These are phyloP conservation scores for Pterulicium gracile DNA, from an alignment of 1,284 basidiomycete genomes.

Conservation along the genomic window DNA sequence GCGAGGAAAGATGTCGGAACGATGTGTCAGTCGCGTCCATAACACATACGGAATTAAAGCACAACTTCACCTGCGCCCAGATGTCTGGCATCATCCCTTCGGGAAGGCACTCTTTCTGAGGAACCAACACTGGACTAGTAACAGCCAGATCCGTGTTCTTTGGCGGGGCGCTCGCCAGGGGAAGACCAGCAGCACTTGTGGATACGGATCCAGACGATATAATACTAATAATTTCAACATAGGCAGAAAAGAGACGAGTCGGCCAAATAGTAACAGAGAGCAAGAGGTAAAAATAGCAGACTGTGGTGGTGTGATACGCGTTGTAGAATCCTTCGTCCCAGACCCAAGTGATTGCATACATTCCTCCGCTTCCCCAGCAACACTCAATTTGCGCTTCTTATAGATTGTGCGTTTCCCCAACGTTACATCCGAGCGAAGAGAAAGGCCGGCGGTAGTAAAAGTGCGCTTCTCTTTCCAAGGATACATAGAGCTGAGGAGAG, in stretches of 20 bases:
- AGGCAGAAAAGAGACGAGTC: neutral
- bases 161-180: too few species aligned
- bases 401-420: neutral
- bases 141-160: too few species aligned
- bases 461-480: too few species aligned
- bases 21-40: constrained; percentile 1
- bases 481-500: neutral
- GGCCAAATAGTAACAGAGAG: neutral
- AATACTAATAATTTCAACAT: neutral
- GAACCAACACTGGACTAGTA: too few species aligned
- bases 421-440: neutral
- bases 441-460: too few species aligned
- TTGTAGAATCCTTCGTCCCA: neutral
- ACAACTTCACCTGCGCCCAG: constrained; percentile 1
- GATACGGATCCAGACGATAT: too few species aligned
- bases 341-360: neutral
- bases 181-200: too few species aligned
- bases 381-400: neutral
- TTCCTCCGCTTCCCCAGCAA: neutral
- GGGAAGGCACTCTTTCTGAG: neutral
- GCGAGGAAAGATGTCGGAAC: neutral
- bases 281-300: neutral
- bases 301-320: neutral
- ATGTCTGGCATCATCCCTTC: constrained; percentile 1
- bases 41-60: neutral